phyloP scores from a whole-genome alignment of 139 green algal genomes.

The Closterium sp. region DNA sequence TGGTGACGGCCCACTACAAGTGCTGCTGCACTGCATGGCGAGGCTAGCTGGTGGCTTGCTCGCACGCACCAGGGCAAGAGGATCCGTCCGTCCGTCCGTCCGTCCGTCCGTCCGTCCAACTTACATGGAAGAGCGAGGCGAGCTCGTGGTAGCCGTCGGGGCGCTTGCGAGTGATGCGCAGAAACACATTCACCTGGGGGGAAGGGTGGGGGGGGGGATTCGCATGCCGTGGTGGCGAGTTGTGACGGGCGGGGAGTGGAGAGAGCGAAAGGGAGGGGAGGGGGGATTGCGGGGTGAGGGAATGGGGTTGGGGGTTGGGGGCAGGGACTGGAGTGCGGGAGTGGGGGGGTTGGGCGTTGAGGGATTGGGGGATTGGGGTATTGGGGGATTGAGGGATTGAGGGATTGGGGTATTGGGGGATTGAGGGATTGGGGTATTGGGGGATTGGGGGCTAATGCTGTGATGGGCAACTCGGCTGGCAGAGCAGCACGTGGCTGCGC shows the following conservation, averaged over 20 bases:
- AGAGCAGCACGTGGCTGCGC: too few relatives aligned
- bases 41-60: too few relatives aligned
- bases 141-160: constrained; percentile 98
- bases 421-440: not conserved
- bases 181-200: constrained; percentile 91
- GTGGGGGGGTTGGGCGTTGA: not conserved
- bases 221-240: not conserved
- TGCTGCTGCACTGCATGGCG: too few relatives aligned
- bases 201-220: constrained; percentile 13
- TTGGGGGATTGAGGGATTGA: not conserved
- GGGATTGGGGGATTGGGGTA: too few relatives aligned
- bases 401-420: not conserved
- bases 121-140: constrained; percentile 93
- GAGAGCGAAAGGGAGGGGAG: not conserved
- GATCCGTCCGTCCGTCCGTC: too few relatives aligned
- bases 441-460: too few relatives aligned
- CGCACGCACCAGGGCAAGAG: too few relatives aligned
- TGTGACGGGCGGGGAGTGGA: not conserved
- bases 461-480: too few relatives aligned
- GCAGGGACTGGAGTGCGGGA: not conserved
- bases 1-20: too few relatives aligned
- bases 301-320: too few relatives aligned
- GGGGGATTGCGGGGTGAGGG: not conserved
- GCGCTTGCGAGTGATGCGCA: constrained; percentile 76
- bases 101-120: too few relatives aligned